phyloP scores from a whole-genome alignment of 2,329 filamentous ascomycete genomes.

The Didymella exigua region DNA sequence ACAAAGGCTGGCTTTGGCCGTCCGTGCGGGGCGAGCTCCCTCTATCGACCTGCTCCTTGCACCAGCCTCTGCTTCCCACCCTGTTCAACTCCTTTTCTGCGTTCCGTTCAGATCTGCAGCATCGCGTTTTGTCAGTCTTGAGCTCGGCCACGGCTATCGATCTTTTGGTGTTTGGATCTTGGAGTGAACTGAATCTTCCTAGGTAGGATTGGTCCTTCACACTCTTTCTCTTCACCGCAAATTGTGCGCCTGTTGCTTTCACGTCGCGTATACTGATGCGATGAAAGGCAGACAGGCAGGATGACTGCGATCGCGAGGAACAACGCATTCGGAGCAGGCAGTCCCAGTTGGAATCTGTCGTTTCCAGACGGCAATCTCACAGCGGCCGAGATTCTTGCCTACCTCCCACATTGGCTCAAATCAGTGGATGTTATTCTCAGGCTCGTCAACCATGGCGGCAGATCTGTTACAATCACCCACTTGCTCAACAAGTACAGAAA shows the following conservation, averaged over 20 bases:
- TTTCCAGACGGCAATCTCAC: slow-evolving; percentile 37
- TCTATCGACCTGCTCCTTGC: slow-evolving; percentile 2
- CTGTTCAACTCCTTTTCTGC: not conserved
- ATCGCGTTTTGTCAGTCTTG: not conserved
- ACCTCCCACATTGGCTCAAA: slow-evolving; percentile 36
- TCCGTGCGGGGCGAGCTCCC: slow-evolving; percentile 20
- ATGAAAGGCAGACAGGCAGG: not conserved
- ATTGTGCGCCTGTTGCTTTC: not conserved
- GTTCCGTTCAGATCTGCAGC: not conserved
- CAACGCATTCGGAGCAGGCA: slow-evolving; percentile 30
- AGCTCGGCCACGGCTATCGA: not conserved
- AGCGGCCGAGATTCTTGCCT: slow-evolving; percentile 31
- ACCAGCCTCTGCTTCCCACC: not conserved
- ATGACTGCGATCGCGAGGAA: slow-evolving; percentile 21
- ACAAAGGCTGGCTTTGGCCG: slow-evolving; percentile 10
- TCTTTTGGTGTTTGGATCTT: not conserved
- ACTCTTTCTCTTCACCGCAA: not conserved
- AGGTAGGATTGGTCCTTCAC: slow-evolving; percentile 2
- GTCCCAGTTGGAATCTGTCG: slow-evolving; percentile 28
- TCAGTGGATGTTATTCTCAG: slow-evolving; percentile 33
- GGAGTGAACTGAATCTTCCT: not conserved
- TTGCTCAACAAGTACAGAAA: slow-evolving; percentile 6
- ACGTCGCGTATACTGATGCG: not conserved
- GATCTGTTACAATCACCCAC: slow-evolving; percentile 21
- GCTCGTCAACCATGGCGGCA: slow-evolving; percentile 18